Conservation (phyloP, 169 alveolate genomes). For the Plasmodium relictum region DNA sequence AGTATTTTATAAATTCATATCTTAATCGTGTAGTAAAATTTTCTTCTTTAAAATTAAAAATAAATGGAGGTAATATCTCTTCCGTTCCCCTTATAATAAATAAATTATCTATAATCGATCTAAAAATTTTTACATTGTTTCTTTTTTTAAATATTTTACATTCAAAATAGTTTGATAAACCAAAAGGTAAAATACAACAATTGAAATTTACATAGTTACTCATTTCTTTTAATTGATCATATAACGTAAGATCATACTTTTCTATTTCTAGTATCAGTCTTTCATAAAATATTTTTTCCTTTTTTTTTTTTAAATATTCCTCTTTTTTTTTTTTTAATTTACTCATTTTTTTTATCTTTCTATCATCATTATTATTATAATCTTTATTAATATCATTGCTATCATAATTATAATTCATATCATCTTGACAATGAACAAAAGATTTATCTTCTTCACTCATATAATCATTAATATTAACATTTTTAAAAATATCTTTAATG, state of each 20-base stretch:
- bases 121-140: slow-evolving; percentile 78
- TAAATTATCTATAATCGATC: slow-evolving; percentile 76
- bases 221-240: slow-evolving; percentile 64
- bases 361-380: background rate
- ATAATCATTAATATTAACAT: slow-evolving; percentile 42
- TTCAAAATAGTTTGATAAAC: slow-evolving; percentile 77
- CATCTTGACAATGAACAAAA: background rate
- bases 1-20: slow-evolving; percentile 69
- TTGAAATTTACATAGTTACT: slow-evolving; percentile 72
- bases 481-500: slow-evolving; percentile 44
- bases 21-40: slow-evolving; percentile 48
- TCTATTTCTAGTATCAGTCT: slow-evolving; percentile 74
- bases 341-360: slow-evolving; percentile 4
- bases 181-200: slow-evolving; percentile 84
- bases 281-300: slow-evolving; percentile 71
- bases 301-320: slow-evolving; percentile 15
- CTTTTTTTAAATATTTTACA: slow-evolving; percentile 40
- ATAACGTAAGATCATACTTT: slow-evolving; percentile 65
- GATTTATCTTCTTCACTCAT: slow-evolving; percentile 4
- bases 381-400: background rate
- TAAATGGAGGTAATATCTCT: slow-evolving; percentile 84
- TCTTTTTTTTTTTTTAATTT: background rate
- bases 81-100: slow-evolving; percentile 81
- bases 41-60: slow-evolving; percentile 19
- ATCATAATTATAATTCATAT: background rate